Conservation (phyloP, 306 rosid species). For the Glycine soja region DNA sequence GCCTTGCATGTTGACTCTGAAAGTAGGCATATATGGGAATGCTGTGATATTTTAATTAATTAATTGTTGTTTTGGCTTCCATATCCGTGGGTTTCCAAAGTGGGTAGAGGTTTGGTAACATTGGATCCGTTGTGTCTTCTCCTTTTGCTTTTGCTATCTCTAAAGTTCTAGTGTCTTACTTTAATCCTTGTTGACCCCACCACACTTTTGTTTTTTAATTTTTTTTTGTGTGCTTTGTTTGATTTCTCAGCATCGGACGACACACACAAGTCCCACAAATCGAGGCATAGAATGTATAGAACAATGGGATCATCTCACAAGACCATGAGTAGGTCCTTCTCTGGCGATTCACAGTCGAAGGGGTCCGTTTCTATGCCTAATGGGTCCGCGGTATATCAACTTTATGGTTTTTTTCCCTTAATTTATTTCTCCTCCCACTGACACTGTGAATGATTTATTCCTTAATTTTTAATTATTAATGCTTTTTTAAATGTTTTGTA, state of each 20-base stretch:
- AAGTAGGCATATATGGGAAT: conserved; percentile 23
- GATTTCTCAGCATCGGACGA: conserved; percentile 85
- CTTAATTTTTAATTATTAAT: conserved; percentile 36
- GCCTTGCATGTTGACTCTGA: conserved; percentile 25
- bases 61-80: conserved; percentile 53
- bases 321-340: conserved; percentile 88
- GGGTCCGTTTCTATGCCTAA: conserved; percentile 79
- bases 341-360: conserved; percentile 91
- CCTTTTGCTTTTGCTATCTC: conserved; percentile 65
- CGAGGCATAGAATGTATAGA: conserved; percentile 89
- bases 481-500: conserved; percentile 18
- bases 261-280: conserved; percentile 86
- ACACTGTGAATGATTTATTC: conserved; percentile 19
- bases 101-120: conserved; percentile 69
- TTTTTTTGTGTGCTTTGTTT: conserved; percentile 40
- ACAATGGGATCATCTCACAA: conserved; percentile 89
- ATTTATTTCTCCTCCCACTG: conserved; percentile 42
- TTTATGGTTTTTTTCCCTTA: conserved; percentile 28
- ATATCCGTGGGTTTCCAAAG: conserved; percentile 55
- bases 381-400: conserved; percentile 77
- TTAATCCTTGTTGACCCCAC: conserved; percentile 64
- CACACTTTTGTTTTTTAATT: conserved; percentile 7
- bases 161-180: conserved; percentile 58
- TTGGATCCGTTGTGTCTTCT: conserved; percentile 79
- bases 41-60: conserved; percentile 38